A percentile compares a stretch with the other conserved stretches of the same genome.
phyloP scores from a whole-genome alignment of 495 filamentous ascomycete species.

The Podospora sp. region DNA sequence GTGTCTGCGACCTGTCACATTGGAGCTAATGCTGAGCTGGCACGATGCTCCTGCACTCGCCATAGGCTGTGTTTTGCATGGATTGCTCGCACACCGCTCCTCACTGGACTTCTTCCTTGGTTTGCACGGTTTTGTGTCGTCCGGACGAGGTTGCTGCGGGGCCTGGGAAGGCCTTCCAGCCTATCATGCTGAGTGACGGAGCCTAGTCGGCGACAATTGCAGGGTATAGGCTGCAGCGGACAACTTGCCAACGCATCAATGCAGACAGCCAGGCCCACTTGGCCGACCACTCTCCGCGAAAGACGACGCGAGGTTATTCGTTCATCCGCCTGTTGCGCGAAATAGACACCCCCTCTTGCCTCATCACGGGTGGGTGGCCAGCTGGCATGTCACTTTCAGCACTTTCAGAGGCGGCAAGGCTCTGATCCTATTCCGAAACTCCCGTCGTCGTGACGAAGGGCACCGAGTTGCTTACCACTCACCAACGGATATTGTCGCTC shows the following conservation, averaged over 20 bases:
- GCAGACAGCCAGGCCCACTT: conserved; percentile 37
- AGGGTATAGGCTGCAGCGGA: conserved; percentile 36
- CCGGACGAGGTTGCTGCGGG: conserved; percentile 28
- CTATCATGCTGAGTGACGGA: conserved; percentile 35
- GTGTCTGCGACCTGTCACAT: conserved; percentile 38
- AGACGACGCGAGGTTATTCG: conserved; percentile 25
- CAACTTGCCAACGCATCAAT: conserved; percentile 43
- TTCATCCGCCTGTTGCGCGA: conserved; percentile 29
- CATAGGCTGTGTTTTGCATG: conserved; percentile 33
- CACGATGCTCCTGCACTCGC: conserved; percentile 29
- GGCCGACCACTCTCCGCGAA: conserved; percentile 17
- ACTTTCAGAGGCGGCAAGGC: neutral
- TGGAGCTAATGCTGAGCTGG: conserved; percentile 36
- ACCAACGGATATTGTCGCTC: neutral
- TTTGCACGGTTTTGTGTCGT: conserved; percentile 22
- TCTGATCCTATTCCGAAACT: neutral
- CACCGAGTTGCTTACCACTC: neutral
- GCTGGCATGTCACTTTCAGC: neutral
- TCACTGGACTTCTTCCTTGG: conserved; percentile 32
- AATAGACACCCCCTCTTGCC: conserved; percentile 16
- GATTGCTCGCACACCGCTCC: conserved; percentile 30
- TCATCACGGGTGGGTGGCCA: neutral
- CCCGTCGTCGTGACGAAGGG: neutral
- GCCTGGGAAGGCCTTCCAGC: conserved; percentile 28
- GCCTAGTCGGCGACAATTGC: conserved; percentile 34